phyloP scores from a whole-genome alignment of 208 protist species.

The Crithidia bombi region DNA sequence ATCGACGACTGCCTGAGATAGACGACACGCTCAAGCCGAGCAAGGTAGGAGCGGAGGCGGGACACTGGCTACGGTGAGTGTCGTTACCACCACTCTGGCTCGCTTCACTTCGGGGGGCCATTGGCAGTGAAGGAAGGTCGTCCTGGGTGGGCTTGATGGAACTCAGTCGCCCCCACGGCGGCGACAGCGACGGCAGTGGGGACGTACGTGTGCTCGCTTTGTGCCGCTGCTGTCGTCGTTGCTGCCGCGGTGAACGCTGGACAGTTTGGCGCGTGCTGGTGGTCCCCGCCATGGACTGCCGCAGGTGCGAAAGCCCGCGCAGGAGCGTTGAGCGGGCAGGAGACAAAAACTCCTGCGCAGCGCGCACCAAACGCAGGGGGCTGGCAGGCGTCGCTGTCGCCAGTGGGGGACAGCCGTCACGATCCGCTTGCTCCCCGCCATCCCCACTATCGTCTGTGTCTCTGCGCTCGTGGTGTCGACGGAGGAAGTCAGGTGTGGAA shows the following conservation, averaged over 20 bases:
- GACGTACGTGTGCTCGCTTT: too few relatives aligned
- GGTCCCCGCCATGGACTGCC: slow-evolving; percentile 36
- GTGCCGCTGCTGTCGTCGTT: background rate
- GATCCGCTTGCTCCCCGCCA: background rate
- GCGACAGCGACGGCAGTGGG: slow-evolving; percentile 8
- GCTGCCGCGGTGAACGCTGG: background rate
- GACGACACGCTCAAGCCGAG: slow-evolving; percentile 18
- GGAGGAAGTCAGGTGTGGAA: slow-evolving; percentile 45
- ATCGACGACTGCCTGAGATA: slow-evolving; percentile 15
- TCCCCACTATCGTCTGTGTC: slow-evolving; percentile 6
- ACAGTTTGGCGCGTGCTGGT: background rate
- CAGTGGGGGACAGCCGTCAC: background rate
- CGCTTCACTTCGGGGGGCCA: background rate
- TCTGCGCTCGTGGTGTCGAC: background rate
- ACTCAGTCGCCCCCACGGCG: slow-evolving; percentile 24
- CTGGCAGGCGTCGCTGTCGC: background rate
- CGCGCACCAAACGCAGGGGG: slow-evolving; percentile 21
- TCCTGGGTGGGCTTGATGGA: slow-evolving; percentile 12
- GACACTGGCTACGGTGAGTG: background rate
- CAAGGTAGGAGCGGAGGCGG: background rate
- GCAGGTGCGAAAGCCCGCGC: slow-evolving; percentile 58
- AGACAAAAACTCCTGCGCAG: slow-evolving; percentile 20
- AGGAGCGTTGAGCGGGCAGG: slow-evolving; percentile 29
- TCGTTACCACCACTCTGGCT: background rate
- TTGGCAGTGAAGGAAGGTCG: slow-evolving; percentile 11